Evolutionary conservation across 2,329 filamentous ascomycete species (phyloP).

Genomic region (Helotiales sp.): DNA sequence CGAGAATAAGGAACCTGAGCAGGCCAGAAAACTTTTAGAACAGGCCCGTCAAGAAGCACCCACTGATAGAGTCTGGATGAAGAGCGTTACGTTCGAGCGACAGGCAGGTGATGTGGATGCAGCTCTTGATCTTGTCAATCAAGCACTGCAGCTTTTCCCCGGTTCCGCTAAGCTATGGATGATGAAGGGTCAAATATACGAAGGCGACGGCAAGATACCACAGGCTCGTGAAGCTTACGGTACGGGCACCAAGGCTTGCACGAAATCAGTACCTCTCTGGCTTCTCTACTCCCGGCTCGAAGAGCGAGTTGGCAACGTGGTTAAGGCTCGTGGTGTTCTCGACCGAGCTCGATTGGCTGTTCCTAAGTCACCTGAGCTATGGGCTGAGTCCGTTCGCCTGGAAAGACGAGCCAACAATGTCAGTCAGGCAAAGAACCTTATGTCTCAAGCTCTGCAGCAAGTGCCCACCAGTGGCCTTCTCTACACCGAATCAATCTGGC

Average conservation of each 20-base stretch:
- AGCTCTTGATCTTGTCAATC: conserved; percentile 84
- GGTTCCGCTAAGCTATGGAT: conserved; percentile 91
- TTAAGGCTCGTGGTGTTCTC: conserved; percentile 92
- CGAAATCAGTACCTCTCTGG: conserved; percentile 85
- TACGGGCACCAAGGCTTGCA: conserved; percentile 84
- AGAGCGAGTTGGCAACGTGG: conserved; percentile 79
- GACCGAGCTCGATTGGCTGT: conserved; percentile 88
- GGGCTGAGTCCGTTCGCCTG: conserved; percentile 92
- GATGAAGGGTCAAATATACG: conserved; percentile 98
- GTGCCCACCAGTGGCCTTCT: conserved; percentile 85
- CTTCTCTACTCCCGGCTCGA: conserved; percentile 87
- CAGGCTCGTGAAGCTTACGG: conserved; percentile 90
- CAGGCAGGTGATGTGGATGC: conserved; percentile 79
- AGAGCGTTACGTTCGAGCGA: conserved; percentile 91
- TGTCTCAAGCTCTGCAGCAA: conserved; percentile 92
- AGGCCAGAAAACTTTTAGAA: conserved; percentile 80
- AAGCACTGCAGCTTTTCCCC: conserved; percentile 86
- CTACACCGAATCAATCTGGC: conserved; percentile 95
- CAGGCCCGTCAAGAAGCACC: conserved; percentile 87
- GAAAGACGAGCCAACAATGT: conserved; percentile 87
- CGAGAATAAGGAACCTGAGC: conserved; percentile 80
- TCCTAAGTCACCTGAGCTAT: conserved; percentile 82
- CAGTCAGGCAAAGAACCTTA: conserved; percentile 84
- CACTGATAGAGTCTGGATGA: conserved; percentile 97
- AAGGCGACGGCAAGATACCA: conserved; percentile 75